These are phyloP conservation scores for Thinopyrum elongatum DNA, from an alignment of 176 grass and related monocot species.

Conservation along the genomic window DNA sequence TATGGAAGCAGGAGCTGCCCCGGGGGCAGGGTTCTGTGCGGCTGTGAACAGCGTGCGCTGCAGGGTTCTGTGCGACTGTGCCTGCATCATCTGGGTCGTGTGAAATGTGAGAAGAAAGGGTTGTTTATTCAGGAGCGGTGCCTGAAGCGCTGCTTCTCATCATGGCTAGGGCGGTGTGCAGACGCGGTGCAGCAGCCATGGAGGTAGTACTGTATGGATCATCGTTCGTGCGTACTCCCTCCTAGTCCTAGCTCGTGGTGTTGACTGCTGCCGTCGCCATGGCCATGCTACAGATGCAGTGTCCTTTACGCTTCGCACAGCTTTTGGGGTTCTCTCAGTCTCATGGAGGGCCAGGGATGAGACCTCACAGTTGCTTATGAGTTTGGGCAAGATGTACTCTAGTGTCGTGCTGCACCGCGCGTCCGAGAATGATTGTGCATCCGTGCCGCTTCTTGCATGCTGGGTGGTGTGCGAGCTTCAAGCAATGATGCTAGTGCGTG, in stretches of 20 bases:
- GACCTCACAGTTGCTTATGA: too few relatives aligned
- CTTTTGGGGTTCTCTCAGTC: not conserved
- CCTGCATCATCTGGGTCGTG: not conserved
- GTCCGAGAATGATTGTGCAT: too few relatives aligned
- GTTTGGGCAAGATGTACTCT: too few relatives aligned
- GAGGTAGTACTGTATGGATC: not conserved
- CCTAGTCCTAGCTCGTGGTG: not conserved
- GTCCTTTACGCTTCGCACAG: not conserved
- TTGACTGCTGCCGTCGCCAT: not conserved
- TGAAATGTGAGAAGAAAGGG: not conserved
- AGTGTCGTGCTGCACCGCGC: too few relatives aligned
- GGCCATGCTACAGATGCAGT: not conserved
- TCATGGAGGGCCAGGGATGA: not conserved
- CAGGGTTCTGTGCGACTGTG: not conserved
- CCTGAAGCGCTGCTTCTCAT: not conserved
- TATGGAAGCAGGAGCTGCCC: conserved; percentile 11
- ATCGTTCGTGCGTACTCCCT: not conserved
- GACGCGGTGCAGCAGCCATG: too few relatives aligned
- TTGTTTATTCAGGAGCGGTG: not conserved
- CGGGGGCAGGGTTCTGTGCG: not conserved
- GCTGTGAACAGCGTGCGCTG: not conserved
- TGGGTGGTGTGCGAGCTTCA: too few relatives aligned
- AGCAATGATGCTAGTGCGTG: too few relatives aligned
- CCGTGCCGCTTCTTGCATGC: too few relatives aligned
- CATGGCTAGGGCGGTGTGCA: too few relatives aligned